Evolutionary conservation across 371 early-diverging fungal genomes (phyloP).

Genomic region (Synchytrium microbalum): DNA sequence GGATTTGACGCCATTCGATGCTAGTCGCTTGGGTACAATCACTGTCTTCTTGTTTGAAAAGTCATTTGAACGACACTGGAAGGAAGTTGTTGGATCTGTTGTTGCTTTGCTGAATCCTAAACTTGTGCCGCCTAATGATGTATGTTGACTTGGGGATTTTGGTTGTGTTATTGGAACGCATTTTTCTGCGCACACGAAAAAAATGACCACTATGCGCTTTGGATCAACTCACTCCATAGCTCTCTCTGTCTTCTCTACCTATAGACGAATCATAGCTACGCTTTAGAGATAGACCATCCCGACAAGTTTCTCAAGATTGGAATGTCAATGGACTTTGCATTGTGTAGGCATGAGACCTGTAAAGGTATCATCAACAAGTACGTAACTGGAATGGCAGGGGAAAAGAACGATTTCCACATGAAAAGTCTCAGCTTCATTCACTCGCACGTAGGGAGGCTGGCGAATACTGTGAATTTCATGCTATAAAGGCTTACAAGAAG

Average conservation of each 20-base stretch:
- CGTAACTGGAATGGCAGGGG: background rate
- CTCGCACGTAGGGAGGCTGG: constrained; percentile 11
- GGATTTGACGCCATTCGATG: constrained; percentile 20
- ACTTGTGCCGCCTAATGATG: constrained; percentile 29
- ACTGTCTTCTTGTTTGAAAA: constrained; percentile 28
- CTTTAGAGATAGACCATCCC: constrained; percentile 23
- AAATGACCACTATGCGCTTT: background rate
- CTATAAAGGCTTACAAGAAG: constrained; percentile 18
- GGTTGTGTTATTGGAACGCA: background rate
- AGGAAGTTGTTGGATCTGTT: constrained; percentile 25
- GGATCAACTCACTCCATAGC: no score
- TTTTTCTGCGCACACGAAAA: no score
- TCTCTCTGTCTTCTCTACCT: no score
- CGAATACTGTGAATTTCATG: constrained; percentile 27
- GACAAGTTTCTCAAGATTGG: constrained; percentile 33
- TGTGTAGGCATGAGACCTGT: constrained; percentile 26
- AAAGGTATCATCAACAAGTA: constrained; percentile 19
- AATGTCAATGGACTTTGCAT: constrained; percentile 20
- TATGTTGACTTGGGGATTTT: constrained; percentile 18
- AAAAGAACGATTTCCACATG: background rate
- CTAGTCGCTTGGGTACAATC: background rate
- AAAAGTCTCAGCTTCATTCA: no score
- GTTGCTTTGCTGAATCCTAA: constrained; percentile 32
- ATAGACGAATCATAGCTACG: constrained; percentile 17
- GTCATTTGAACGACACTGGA: constrained; percentile 15